Conservation (phyloP, 2,329 filamentous ascomycete species). For the Aotearoamyces nothofagi region DNA sequence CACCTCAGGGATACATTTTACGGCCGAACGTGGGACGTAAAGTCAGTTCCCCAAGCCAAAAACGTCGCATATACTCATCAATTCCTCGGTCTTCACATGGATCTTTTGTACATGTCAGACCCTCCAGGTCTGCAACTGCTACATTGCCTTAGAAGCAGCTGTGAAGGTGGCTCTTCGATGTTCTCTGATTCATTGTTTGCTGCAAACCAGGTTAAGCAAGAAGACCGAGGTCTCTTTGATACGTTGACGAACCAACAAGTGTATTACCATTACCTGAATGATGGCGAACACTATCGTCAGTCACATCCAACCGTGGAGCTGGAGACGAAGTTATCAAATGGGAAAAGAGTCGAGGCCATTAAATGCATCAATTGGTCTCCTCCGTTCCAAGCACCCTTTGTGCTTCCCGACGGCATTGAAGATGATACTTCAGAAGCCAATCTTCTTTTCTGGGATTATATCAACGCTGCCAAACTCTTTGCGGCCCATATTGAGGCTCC, state of each 20-base stretch:
- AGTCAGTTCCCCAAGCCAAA: constrained; percentile 65
- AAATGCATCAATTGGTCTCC: constrained; percentile 53
- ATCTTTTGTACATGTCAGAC: constrained; percentile 71
- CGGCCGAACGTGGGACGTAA: constrained; percentile 80
- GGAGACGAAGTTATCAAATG: not conserved
- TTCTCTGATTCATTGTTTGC: constrained; percentile 66
- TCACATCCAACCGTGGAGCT: constrained; percentile 37
- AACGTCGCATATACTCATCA: constrained; percentile 85
- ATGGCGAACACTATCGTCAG: constrained; percentile 46
- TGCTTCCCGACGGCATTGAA: constrained; percentile 9
- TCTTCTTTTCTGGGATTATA: constrained; percentile 23
- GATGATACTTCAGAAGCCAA: constrained; percentile 5
- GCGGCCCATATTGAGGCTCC: constrained; percentile 39
- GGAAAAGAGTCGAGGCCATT: not conserved
- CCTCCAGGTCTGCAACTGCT: constrained; percentile 75
- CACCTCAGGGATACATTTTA: constrained; percentile 79
- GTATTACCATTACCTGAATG: constrained; percentile 53
- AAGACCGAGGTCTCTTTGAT: constrained; percentile 14
- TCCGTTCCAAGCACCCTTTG: constrained; percentile 55
- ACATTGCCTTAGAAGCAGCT: constrained; percentile 74
- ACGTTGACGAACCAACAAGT: constrained; percentile 29
- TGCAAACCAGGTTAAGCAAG: constrained; percentile 25
- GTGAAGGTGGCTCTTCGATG: constrained; percentile 66
- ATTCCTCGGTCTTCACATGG: constrained; percentile 81
- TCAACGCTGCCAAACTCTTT: constrained; percentile 37